A percentile compares a stretch with the other conserved stretches of the same genome.
phyloP scores from a whole-genome alignment of 306 rosid genomes.

The Cicer arietinum region DNA sequence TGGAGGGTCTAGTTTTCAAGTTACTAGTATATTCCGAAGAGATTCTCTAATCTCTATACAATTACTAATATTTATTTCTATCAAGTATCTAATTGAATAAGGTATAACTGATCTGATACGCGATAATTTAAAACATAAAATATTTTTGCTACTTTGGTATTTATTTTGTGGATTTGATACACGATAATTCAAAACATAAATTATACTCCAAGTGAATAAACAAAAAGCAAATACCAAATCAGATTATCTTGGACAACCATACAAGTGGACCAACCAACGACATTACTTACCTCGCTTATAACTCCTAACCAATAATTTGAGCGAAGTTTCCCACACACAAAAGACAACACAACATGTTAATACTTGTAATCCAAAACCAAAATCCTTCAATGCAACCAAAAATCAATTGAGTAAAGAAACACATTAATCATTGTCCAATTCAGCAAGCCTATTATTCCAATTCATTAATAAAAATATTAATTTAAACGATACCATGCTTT shows the following conservation, averaged over 20 bases:
- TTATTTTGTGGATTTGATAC: conserved; percentile 5
- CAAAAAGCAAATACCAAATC: conserved; percentile 19
- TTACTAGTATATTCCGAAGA: neutral
- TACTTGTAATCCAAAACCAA: conserved; percentile 35
- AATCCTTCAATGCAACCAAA: conserved; percentile 28
- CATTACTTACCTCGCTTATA: conserved; percentile 6
- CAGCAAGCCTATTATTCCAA: conserved; percentile 17
- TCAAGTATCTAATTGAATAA: conserved; percentile 8
- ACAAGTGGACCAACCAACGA: conserved; percentile 55
- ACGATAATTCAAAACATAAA: neutral
- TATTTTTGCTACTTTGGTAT: neutral
- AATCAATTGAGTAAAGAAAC: conserved; percentile 38
- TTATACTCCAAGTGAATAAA: conserved; percentile 11
- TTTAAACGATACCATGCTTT: conserved; percentile 47
- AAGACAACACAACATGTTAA: conserved; percentile 19
- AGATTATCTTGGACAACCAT: conserved; percentile 42
- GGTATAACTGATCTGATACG: neutral
- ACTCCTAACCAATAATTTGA: conserved; percentile 59
- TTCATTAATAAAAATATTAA: neutral
- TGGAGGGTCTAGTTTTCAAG: neutral
- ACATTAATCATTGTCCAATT: conserved; percentile 29
- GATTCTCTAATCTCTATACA: neutral
- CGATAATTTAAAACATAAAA: neutral
- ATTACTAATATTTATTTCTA: conserved; percentile 4
- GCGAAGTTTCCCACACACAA: conserved; percentile 34